Evolutionary conservation across 495 filamentous ascomycete genomes (phyloP), one percentile per base, ranked within the genome.

Genomic region (Xylaria curta): DNA sequence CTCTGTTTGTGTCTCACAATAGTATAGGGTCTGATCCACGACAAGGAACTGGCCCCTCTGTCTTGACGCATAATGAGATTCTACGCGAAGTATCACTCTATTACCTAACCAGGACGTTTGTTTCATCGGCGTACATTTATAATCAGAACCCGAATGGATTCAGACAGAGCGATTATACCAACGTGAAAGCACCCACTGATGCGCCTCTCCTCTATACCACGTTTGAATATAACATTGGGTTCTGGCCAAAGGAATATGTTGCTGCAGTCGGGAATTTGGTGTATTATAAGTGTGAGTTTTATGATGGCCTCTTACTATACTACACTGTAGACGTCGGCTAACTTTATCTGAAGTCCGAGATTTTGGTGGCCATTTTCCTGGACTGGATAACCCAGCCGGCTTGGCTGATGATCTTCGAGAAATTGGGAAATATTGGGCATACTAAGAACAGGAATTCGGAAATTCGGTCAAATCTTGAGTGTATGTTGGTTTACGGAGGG

Each of bases 51-150:
- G 44, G n/a, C 12, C 68, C 72, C 0, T 74, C 72, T 7, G 12
- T 73, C 2, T 40, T 75, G 62, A 66, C 73, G 28, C 71, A 74
- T 47, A 66, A 74, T 33, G 76, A 81, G 44, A 72, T 81, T 38
- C 42, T 81, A 21, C 68, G 70, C 1, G 66, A 67, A 13, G 76
- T 78, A 13, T 81, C 81, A 42, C 70, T 82, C n/a, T 81, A 79
- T 53, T 82, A 77, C 63, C 73, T 80, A 19, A 80, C 74, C 9
- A 46, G 63, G 2, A 66, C 70, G 6, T 62, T 80, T 38, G 59
- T 71, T 31, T 71, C 78, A 5, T 72, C 74, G 4, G 70, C 67
- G 2, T 78, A 59, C 53, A 74, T 75, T 28, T 78, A 79, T 44
- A 58, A 51, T 9, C 63, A 72, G 26, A 73, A 78, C 58, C 66